Conservation (phyloP, 2,329 filamentous ascomycete genomes). For the Cercospora zeina region DNA sequence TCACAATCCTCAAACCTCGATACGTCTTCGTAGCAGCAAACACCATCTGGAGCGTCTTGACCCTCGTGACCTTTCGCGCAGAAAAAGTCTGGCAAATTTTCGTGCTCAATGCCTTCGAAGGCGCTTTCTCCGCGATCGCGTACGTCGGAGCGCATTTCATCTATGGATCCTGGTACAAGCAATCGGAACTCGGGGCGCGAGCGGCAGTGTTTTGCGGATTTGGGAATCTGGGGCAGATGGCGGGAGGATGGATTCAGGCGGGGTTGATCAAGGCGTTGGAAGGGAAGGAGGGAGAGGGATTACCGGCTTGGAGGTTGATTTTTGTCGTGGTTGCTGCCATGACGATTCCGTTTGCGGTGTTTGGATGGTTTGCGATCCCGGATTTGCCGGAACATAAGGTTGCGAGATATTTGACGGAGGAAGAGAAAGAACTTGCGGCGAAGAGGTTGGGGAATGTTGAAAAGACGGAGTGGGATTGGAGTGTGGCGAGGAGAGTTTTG, state of each 20-base stretch:
- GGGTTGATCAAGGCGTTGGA: conserved; percentile 44
- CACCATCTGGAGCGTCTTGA: conserved; percentile 49
- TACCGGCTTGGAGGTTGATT: conserved; percentile 49
- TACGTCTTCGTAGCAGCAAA: conserved; percentile 50
- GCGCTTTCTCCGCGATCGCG: conserved; percentile 48
- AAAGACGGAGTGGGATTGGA: conserved; percentile 29
- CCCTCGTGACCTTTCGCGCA: conserved; percentile 48
- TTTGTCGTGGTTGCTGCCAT: conserved; percentile 49
- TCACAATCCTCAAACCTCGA: conserved; percentile 44
- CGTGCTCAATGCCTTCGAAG: conserved; percentile 49
- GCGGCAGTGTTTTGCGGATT: conserved; percentile 49
- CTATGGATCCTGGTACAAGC: conserved; percentile 50
- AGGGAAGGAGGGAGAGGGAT: conserved; percentile 36
- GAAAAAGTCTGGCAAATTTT: conserved; percentile 49
- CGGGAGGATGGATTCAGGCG: conserved; percentile 51
- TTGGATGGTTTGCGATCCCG: conserved; percentile 50
- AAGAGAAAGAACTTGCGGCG: conserved; percentile 44
- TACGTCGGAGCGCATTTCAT: conserved; percentile 50
- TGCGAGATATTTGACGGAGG: conserved; percentile 45
- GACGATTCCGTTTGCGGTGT: conserved; percentile 47
- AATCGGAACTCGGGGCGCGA: conserved; percentile 46
- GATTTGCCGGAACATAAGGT: conserved; percentile 47
- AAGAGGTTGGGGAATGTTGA: conserved; percentile 42
- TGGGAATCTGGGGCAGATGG: conserved; percentile 49
- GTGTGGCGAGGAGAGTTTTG: conserved; percentile 41